A percentile compares a stretch with the other conserved stretches of the same genome.
phyloP scores from a whole-genome alignment of 306 rosid genomes.

The Comarum palustre region DNA sequence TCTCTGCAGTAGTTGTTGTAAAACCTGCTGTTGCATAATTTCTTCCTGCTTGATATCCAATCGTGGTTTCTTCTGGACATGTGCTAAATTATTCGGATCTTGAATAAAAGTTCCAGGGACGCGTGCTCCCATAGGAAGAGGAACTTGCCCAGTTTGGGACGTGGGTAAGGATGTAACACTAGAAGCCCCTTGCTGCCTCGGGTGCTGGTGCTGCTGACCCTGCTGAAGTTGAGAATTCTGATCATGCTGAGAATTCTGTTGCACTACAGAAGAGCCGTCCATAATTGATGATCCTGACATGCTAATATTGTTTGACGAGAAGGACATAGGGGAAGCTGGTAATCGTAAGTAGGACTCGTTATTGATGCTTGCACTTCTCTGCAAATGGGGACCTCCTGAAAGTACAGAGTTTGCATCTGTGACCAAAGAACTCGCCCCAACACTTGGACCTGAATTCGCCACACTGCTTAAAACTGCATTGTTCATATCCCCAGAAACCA shows the following conservation, averaged over 20 bases:
- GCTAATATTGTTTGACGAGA: slow-evolving; percentile 85
- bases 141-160: slow-evolving; percentile 54
- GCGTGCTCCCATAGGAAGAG: slow-evolving; percentile 56
- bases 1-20: slow-evolving; percentile 82
- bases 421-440: slow-evolving; percentile 94
- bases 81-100: slow-evolving; percentile 66
- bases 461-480: slow-evolving; percentile 73
- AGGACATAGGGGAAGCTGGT: slow-evolving; percentile 94
- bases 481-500: slow-evolving; percentile 83
- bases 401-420: slow-evolving; percentile 96
- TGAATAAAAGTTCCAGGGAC: slow-evolving; percentile 63
- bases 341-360: slow-evolving; percentile 76
- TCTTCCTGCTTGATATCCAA: slow-evolving; percentile 85
- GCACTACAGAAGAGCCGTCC: slow-evolving; percentile 87
- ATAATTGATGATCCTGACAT: slow-evolving; percentile 84
- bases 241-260: slow-evolving; percentile 80
- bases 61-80: slow-evolving; percentile 69
- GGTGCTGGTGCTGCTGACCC: slow-evolving; percentile 58
- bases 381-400: slow-evolving; percentile 93
- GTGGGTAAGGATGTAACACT: slow-evolving; percentile 59
- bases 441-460: slow-evolving; percentile 89
- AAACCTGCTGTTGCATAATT: slow-evolving; percentile 66
- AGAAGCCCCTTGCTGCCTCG: slow-evolving; percentile 62
- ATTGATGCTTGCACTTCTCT: slow-evolving; percentile 94
- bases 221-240: slow-evolving; percentile 72